A percentile compares a stretch with the other conserved stretches of the same genome.
phyloP scores from a whole-genome alignment of 192 early-diverging fungal genomes.

The Coemansia sp. region DNA sequence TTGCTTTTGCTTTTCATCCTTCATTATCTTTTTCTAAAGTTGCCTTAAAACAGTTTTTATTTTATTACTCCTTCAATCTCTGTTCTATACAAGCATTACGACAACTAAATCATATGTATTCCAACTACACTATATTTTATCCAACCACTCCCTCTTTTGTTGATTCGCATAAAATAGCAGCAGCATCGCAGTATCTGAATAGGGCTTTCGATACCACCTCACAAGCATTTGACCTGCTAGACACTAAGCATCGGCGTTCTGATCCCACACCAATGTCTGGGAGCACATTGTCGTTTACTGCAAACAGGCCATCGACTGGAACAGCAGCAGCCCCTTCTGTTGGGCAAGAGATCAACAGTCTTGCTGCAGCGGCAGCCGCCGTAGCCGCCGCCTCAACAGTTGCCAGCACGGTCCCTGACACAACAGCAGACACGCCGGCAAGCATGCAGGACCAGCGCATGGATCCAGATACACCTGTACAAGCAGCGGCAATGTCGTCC shows the following conservation, averaged over 20 bases:
- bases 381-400: slow-evolving; percentile 9
- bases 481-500: not conserved
- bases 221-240: not conserved
- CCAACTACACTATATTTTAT: slow-evolving; percentile 6
- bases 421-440: not conserved
- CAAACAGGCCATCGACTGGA: slow-evolving; percentile 6
- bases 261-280: slow-evolving; percentile 11
- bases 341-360: slow-evolving; percentile 5
- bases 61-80: not conserved
- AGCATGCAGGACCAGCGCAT: not conserved
- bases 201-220: not conserved
- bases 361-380: slow-evolving; percentile 7
- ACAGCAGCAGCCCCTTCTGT: not conserved
- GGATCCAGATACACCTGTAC: not conserved
- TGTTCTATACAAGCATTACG: not conserved
- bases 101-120: slow-evolving; percentile 1
- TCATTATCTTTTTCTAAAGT: not conserved
- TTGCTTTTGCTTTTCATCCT: not conserved
- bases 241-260: not conserved
- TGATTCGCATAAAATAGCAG: slow-evolving; percentile 1
- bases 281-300: slow-evolving; percentile 13
- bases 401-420: not conserved
- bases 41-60: not conserved
- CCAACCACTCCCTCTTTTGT: not conserved
- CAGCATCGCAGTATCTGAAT: slow-evolving; percentile 12